phyloP scores from a whole-genome alignment of 352 stramenopile genomes.

The Sclerospora graminicola region DNA sequence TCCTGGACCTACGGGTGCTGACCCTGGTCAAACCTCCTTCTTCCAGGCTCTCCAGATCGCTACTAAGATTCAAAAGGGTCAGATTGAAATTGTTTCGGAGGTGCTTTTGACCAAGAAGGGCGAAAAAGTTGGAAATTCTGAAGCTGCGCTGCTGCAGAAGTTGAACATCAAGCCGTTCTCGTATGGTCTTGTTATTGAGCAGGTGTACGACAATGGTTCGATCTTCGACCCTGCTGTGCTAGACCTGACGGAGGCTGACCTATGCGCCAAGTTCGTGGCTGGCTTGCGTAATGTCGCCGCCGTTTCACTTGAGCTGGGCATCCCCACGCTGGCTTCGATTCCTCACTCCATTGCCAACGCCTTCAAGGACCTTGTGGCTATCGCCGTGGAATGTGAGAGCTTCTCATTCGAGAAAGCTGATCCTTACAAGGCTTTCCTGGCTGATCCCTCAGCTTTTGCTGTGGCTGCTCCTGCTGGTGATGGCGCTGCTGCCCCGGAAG shows the following conservation, averaged over 20 bases:
- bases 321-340: conserved; percentile 96
- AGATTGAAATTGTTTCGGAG: conserved; percentile 99
- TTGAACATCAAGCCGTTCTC: conserved; percentile 98
- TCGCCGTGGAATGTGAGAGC: conserved; percentile 91
- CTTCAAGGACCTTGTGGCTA: conserved; percentile 95
- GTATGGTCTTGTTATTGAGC: conserved; percentile 95
- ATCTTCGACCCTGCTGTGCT: conserved; percentile 98
- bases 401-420: conserved; percentile 98
- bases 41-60: conserved; percentile 99
- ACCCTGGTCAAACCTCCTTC: conserved; percentile 99
- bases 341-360: conserved; percentile 98
- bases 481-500: conserved; percentile 51
- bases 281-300: conserved; percentile 92
- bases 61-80: conserved; percentile 99
- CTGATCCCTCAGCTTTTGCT: conserved; percentile 90
- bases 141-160: conserved; percentile 97
- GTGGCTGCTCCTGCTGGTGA: conserved; percentile 78
- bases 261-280: conserved; percentile 92
- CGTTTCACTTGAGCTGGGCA: conserved; percentile 92
- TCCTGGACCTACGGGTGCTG: conserved; percentile 95
- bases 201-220: conserved; percentile 98
- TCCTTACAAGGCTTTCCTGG: conserved; percentile 94
- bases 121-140: conserved; percentile 97
- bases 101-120: conserved; percentile 92
- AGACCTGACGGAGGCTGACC: conserved; percentile 96